Percentiles rank a stretch among this genome's conserved stretches.
Conservation (phyloP, 208 protist genomes). For the Acanthamoeba sp. region DNA sequence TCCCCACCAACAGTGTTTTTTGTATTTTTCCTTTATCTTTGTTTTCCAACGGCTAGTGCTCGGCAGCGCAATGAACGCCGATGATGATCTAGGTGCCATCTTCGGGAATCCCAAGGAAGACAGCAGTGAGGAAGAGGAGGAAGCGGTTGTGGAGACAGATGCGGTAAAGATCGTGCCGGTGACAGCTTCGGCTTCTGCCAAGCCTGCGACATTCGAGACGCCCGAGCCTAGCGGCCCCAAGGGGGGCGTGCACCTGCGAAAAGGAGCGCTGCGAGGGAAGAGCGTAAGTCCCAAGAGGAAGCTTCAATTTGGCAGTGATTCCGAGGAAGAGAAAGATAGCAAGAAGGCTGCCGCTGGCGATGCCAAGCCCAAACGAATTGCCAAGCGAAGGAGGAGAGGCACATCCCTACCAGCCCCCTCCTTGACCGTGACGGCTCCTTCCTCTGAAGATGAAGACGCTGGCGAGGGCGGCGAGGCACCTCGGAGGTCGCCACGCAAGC, state of each 20-base stretch:
- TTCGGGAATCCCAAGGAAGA: constrained; percentile 14
- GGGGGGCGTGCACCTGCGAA: neutral
- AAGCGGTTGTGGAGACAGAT: neutral
- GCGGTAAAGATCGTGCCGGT: neutral
- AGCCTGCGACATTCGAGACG: constrained; percentile 16
- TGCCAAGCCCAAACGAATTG: neutral
- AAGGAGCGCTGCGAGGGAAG: neutral
- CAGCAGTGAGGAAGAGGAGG: neutral
- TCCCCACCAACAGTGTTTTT: neutral
- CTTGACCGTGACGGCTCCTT: neutral
- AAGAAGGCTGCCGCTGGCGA: neutral
- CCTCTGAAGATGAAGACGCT: neutral
- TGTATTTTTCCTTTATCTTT: neutral
- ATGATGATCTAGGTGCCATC: constrained; percentile 39
- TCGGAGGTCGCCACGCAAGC: constrained; percentile 1
- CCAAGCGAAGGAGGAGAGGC: constrained; percentile 32
- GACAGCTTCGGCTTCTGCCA: neutral
- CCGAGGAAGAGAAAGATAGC: neutral
- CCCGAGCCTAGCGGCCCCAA: constrained; percentile 5
- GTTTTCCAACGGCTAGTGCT: neutral
- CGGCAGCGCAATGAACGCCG: constrained; percentile 1
- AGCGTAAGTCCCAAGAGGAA: constrained; percentile 54
- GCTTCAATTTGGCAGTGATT: constrained; percentile 10
- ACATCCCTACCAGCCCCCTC: neutral
- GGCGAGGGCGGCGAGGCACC: neutral